Base-by-base conservation (phyloP, 176 grass and related monocot genomes). In the Zea mays region DNA sequence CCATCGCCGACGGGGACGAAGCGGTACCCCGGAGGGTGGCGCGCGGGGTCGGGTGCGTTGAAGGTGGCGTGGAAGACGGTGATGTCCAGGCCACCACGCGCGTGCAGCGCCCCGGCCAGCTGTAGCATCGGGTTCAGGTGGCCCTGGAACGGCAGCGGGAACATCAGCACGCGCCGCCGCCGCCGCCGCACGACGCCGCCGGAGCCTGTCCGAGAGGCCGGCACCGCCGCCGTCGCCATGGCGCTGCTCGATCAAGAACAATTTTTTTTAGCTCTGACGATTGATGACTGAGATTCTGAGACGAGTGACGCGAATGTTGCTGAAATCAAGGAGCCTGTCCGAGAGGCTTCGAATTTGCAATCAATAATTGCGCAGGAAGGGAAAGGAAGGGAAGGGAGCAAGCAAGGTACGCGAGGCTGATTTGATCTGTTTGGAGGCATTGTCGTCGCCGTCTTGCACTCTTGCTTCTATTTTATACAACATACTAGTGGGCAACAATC, bases 121-220 rank as follows among this genome's bases (percentile, higher is more conserved):
- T 86, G 78, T 20, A 90, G 44, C 87, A 90, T 90, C 45, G 87
- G 87, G 73, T 8, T 90, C 35, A 82, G 43, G 49, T 90, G 87
- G 33, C 87, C 87, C 46, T 82, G 87, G 54, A 82, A 90, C 58
- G 83, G 83, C 17, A 66, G 48, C 11, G 87, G 83, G 72, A 90
- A 90, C 79, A 90, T 70, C 61, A 90, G 36, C 6, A 90, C 69
- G 56, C 79, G 40, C 4, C 76, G 77, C 0, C 27, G 13, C 2
- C 37, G 2, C 13, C 16, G 1, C 0, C 4, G 13, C 9, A 2
- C 13, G 2, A 0, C 4, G 17, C 7, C 6, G 8, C 45, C 57
- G 5, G 37, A 39, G 16, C 8, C 43, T 35, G 77, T 42, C 33
- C 45, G 37, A 45, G 66, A 6, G 4, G 10, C 4, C 4, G 37